A percentile compares a stretch with the other conserved stretches of the same genome.
Conservation (phyloP, 495 filamentous ascomycete species). For the Tuber borchii region DNA sequence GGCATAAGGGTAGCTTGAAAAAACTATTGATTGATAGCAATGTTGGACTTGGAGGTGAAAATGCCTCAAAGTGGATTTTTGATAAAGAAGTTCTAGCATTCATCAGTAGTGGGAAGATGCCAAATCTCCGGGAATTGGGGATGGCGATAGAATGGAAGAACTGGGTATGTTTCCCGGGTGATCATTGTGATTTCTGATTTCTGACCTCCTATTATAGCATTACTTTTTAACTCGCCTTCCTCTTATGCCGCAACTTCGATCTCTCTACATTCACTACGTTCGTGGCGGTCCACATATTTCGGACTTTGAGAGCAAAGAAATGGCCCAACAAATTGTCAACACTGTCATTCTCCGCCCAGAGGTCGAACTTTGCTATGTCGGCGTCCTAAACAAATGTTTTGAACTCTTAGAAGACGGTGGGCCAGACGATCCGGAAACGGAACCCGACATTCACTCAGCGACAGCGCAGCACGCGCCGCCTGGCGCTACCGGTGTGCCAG, state of each 20-base stretch:
- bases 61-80: constrained; percentile 72
- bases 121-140: constrained; percentile 64
- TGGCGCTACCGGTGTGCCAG: constrained; percentile 32
- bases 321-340: constrained; percentile 77
- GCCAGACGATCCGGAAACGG: constrained; percentile 33
- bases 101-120: constrained; percentile 78
- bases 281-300: constrained; percentile 50
- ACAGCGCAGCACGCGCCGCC: constrained; percentile 35
- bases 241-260: constrained; percentile 64
- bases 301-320: constrained; percentile 62
- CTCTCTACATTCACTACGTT: constrained; percentile 62
- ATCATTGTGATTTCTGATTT: constrained; percentile 35
- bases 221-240: constrained; percentile 79
- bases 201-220: constrained; percentile 53
- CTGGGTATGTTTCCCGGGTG: constrained; percentile 59
- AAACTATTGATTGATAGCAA: constrained; percentile 67
- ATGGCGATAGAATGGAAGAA: constrained; percentile 73
- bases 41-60: constrained; percentile 43
- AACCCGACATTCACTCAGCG: constrained; percentile 32
- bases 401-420: constrained; percentile 72
- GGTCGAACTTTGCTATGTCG: constrained; percentile 74
- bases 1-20: constrained; percentile 65
- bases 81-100: constrained; percentile 67
- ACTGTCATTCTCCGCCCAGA: constrained; percentile 82
- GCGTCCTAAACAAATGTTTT: constrained; percentile 75